Base-by-base conservation (phyloP, 768 basidiomycete species). In the Trametopsis cervina region DNA sequence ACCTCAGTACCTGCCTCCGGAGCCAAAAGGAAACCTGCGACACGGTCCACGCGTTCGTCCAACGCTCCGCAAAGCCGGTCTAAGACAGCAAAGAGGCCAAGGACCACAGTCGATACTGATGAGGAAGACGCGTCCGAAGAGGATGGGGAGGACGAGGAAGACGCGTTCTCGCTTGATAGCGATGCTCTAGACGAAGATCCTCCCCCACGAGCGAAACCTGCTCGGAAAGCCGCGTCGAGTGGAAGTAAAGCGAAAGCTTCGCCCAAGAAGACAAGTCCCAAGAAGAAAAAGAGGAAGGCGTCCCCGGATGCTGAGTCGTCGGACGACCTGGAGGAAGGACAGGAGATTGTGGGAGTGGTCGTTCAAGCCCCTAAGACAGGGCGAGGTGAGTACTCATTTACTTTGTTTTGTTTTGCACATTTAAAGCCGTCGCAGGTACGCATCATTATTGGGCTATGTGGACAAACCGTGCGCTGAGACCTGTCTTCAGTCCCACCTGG, bases 351-450 rank as follows among this genome's bases (percentile, higher is more conserved):
- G 1, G 91, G 91, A 0, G 70, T 66, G 10, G 83, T 94, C 10
- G 79, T 93, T 11, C 71, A 88, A 50, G 91, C 90, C 11, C 90
- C 90, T 0, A 89, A 73, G 55, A 81, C 80, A 0, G 92, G 92
- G n/a, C 75, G 75, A 67, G 88, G 89, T 85, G 46, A 39, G 73
- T 65, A 43, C 24, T 54, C n/a, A 17, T 25, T n/a, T 49, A 10
- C 26, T 29, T 23, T 10, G 11, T 4, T 42, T 24, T 20, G 18
- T 7, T 4, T 21, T 15, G 38, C 38, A 39, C n/a, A 4, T 39
- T 40, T 3, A 40, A 10, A 12, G 40, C 7, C n/a, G 9, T n/a
- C 10, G 5, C 42, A 43, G 42, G 42, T 43, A 13, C 23, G 17
- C 33, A 15, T 48, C 38, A 13, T 18, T 24, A n/a, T n/a, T n/a